A percentile compares a stretch with the other conserved stretches of the same genome.
Conservation (phyloP, 257 asterid genomes). For the Lithospermum erythrorhizon region DNA sequence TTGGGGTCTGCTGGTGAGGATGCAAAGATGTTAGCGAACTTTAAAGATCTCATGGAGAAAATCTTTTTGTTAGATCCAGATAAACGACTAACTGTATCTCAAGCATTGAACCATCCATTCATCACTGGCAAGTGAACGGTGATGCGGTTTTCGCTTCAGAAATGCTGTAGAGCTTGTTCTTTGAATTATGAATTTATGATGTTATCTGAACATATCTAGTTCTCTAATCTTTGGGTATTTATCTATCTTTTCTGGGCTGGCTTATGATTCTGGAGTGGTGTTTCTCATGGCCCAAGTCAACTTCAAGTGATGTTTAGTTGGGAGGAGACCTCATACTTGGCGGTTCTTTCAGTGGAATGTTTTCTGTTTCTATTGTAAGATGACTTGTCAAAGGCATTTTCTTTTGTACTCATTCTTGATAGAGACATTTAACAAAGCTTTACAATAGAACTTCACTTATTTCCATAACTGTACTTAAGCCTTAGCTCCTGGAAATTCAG, state of each 20-base stretch:
- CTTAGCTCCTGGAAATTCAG: slow-evolving; percentile 21
- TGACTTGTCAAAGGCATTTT: slow-evolving; percentile 71
- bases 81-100: slow-evolving; percentile 84
- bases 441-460: slow-evolving; percentile 16
- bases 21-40: slow-evolving; percentile 77
- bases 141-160: slow-evolving; percentile 67
- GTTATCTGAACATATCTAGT: slow-evolving; percentile 41
- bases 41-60: slow-evolving; percentile 90
- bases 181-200: slow-evolving; percentile 52
- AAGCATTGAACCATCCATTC: slow-evolving; percentile 97
- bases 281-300: slow-evolving; percentile 40
- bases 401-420: slow-evolving; percentile 60
- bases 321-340: slow-evolving; percentile 54
- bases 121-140: slow-evolving; percentile 99
- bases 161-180: slow-evolving; percentile 62
- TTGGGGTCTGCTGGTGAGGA: slow-evolving; percentile 88
- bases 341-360: slow-evolving; percentile 86
- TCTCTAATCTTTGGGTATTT: slow-evolving; percentile 69
- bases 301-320: slow-evolving; percentile 38
- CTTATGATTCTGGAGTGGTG: slow-evolving; percentile 43
- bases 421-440: slow-evolving; percentile 44
- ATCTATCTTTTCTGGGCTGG: slow-evolving; percentile 57
- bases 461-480: slow-evolving; percentile 18
- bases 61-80: slow-evolving; percentile 91
- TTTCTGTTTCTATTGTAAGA: slow-evolving; percentile 98